Evolutionary conservation across 495 filamentous ascomycete genomes (phyloP).

Genomic region (Lophiotrema nucula): DNA sequence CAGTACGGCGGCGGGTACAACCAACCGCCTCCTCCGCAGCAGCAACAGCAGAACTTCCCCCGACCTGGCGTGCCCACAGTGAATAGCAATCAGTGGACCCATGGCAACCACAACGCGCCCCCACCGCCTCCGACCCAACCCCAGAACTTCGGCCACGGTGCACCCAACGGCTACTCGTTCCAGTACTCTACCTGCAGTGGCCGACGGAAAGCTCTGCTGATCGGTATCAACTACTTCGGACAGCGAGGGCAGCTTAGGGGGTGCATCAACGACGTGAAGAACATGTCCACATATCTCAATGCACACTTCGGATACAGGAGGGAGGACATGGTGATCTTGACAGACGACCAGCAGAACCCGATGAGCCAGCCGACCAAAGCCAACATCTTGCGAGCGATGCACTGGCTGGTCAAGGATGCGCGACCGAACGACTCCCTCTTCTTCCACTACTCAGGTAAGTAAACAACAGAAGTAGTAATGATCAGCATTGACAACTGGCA

Average conservation of each 20-base stretch:
- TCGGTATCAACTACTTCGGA: conserved; percentile 97
- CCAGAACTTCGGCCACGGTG: conserved; percentile 73
- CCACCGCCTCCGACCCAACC: conserved; percentile 58
- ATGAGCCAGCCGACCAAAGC: conserved; percentile 96
- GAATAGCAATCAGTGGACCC: conserved; percentile 32
- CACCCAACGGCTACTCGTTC: conserved; percentile 75
- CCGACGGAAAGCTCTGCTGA: conserved; percentile 84
- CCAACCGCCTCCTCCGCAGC: conserved; percentile 18
- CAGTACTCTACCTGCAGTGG: conserved; percentile 93
- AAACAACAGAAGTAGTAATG: not conserved
- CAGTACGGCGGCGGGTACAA: conserved; percentile 31
- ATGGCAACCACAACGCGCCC: conserved; percentile 47
- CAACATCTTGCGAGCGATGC: conserved; percentile 96
- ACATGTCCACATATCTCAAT: conserved; percentile 91
- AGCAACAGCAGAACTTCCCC: conserved; percentile 2
- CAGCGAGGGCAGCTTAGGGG: conserved; percentile 89
- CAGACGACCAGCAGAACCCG: conserved; percentile 94
- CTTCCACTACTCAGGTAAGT: conserved; percentile 94
- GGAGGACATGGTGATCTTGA: conserved; percentile 97
- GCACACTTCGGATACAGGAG: conserved; percentile 89
- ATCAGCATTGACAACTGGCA: conserved; percentile 37
- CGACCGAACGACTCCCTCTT: conserved; percentile 93
- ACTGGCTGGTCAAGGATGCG: conserved; percentile 96
- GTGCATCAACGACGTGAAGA: conserved; percentile 98
- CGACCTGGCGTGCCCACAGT: conserved; percentile 19